A percentile compares a stretch with the other conserved stretches of the same genome.
These are phyloP conservation scores for Aspergillus nidulans DNA, from an alignment of 495 filamentous ascomycete genomes.

Conservation along the genomic window DNA sequence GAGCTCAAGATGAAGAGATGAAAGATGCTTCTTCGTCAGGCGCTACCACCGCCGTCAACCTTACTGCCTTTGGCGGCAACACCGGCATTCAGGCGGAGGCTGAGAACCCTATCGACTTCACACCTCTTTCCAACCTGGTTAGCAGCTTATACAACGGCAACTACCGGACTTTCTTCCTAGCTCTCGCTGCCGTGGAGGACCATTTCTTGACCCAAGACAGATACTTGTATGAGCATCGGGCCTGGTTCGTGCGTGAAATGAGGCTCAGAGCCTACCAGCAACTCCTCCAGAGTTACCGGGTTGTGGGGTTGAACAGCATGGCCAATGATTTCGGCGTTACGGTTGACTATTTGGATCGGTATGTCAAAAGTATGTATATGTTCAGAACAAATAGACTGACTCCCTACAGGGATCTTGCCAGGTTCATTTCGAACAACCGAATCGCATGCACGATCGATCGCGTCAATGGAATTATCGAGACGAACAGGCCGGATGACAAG, in stretches of 20 bases:
- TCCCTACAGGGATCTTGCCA: conserved; percentile 75
- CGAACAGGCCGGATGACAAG: conserved; percentile 94
- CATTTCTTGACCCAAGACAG: conserved; percentile 90
- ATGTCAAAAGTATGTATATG: conserved; percentile 19
- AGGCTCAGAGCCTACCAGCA: conserved; percentile 92
- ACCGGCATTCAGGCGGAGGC: conserved; percentile 63
- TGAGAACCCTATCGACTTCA: conserved; percentile 74
- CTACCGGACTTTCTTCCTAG: conserved; percentile 89
- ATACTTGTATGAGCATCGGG: conserved; percentile 87
- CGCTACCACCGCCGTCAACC: conserved; percentile 68
- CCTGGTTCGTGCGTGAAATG: conserved; percentile 98
- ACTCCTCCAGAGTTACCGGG: conserved; percentile 92
- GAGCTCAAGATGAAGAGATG: conserved; percentile 76
- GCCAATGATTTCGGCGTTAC: conserved; percentile 92
- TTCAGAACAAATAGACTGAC: conserved; percentile 7
- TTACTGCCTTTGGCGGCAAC: conserved; percentile 71
- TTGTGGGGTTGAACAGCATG: conserved; percentile 95
- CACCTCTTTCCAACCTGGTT: conserved; percentile 79
- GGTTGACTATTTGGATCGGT: conserved; percentile 94
- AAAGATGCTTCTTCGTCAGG: conserved; percentile 52
- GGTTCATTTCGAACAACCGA: conserved; percentile 92
- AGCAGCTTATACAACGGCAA: conserved; percentile 86
- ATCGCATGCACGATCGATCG: conserved; percentile 96
- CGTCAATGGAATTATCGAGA: conserved; percentile 96
- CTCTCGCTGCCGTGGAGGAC: conserved; percentile 88